These are phyloP conservation scores for Russula lepida DNA, from an alignment of 768 basidiomycete genomes.

Conservation along the genomic window DNA sequence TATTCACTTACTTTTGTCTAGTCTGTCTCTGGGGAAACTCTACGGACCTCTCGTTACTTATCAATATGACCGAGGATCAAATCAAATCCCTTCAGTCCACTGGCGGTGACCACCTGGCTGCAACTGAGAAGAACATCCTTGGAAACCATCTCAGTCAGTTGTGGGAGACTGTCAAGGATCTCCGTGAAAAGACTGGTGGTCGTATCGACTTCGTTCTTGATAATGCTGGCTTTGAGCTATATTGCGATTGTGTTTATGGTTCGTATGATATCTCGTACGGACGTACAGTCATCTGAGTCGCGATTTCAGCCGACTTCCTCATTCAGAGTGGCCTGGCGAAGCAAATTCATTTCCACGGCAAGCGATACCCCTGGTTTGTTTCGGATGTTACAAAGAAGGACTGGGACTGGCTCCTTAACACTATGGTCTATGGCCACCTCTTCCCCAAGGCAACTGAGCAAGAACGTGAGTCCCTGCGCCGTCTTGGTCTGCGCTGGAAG, in stretches of 20 bases:
- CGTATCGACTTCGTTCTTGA: constrained; percentile 65
- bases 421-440: constrained; percentile 84
- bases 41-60: constrained; percentile 88
- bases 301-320: constrained; percentile 74
- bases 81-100: constrained; percentile 95
- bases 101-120: constrained; percentile 89
- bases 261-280: constrained; percentile 21
- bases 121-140: constrained; percentile 93
- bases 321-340: constrained; percentile 81
- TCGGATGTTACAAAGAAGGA: constrained; percentile 90
- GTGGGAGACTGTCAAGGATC: constrained; percentile 66
- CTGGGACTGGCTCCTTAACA: constrained; percentile 87
- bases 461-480: constrained; percentile 72
- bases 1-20: constrained; percentile 25
- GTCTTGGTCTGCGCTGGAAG: constrained; percentile 87
- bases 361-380: constrained; percentile 92
- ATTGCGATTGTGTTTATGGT: constrained; percentile 85
- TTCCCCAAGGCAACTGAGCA: constrained; percentile 76
- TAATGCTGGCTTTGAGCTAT: constrained; percentile 83
- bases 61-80: constrained; percentile 97
- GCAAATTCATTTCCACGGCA: constrained; percentile 89
- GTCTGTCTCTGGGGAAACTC: constrained; percentile 98
- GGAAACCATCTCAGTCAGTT: constrained; percentile 70
- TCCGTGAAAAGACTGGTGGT: constrained; percentile 31
- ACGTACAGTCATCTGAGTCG: background rate